phyloP scores from a whole-genome alignment of 805 yeast species.

The Wickerhamomyces subpelliculosus region DNA sequence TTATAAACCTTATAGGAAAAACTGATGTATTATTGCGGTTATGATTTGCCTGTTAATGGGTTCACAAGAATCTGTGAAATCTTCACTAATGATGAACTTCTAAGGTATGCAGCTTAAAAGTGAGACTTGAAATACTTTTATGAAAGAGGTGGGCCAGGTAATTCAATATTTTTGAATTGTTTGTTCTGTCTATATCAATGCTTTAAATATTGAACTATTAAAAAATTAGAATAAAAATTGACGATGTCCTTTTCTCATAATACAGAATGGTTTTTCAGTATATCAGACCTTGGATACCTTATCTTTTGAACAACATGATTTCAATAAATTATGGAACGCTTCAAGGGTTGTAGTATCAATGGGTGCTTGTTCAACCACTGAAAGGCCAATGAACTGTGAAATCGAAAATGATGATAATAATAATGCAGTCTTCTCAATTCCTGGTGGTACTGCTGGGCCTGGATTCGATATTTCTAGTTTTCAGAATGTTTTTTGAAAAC shows the following conservation, averaged over 20 bases:
- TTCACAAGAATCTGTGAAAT: constrained; percentile 18
- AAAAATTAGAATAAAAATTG: constrained; percentile 30
- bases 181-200: constrained; percentile 41
- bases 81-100: constrained; percentile 44
- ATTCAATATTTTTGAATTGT: constrained; percentile 29
- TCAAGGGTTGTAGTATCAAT: constrained; percentile 43
- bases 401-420: constrained; percentile 26
- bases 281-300: too few species aligned
- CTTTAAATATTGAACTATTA: constrained; percentile 38
- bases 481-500: too few species aligned
- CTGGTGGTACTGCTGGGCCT: constrained; percentile 39
- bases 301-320: constrained; percentile 34
- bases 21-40: constrained; percentile 43
- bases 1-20: constrained; percentile 28
- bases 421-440: constrained; percentile 43
- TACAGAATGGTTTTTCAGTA: too few species aligned
- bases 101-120: constrained; percentile 33
- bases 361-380: constrained; percentile 43
- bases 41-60: constrained; percentile 42
- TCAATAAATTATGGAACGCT: constrained; percentile 39
- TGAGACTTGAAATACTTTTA: constrained; percentile 39
- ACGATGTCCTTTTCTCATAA: constrained; percentile 49
- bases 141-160: constrained; percentile 41
- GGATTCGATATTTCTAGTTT: too few species aligned
- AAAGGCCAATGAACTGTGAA: constrained; percentile 35